Evolutionary conservation across 129 eudicot genomes (phyloP), one percentile per base, ranked within the genome.

Genomic region (Flaveria bidentis): DNA sequence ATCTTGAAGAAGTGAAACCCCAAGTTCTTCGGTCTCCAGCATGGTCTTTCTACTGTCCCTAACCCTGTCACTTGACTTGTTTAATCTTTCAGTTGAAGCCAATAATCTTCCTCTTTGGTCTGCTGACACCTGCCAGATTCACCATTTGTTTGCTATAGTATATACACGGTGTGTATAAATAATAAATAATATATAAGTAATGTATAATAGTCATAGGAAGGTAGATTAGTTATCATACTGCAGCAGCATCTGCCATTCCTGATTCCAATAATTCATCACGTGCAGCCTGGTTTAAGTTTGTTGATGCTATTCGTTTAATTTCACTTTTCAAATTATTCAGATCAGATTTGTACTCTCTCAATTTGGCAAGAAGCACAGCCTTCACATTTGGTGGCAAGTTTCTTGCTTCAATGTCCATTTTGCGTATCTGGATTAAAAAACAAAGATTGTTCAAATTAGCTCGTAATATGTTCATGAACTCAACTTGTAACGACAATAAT

Each of bases 371-470:
- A 42, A 89, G 94, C 68, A 89, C 86, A 53, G 91, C 94, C 73
- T 84, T 89, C 51, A 86, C 87, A 56, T 84, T 86, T 36, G 89
- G 91, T 77, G 82, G 94, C 84, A 89, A 83, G 82, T 88, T 89
- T 84, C 94, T 89, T 60, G 94, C 94, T 79, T 89, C 94, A 5
- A 75, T 69, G 78, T 89, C 94, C 94, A 89, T 86, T 83, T 89
- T 86, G n/a, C 91, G 84, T 67, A 89, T 82, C 94, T 89, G 81
- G 4, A 76, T 75, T 67, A 44, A 56, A 2, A 78, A 78, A 73
- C 68, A 56, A 76, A 67, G 6, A 45, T 58, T 51, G 45, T 18
- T 20, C 9, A 17, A 0, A 45, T 42, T 44, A 11, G 41, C 57
- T 65, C 44, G 62, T 28, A 26, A 12, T 22, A 74, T 45, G 66